A percentile compares a stretch with the other conserved stretches of the same genome.
These are phyloP conservation scores for Nakazawaea ishiwadae DNA, from an alignment of 805 yeast genomes.

Conservation along the genomic window DNA sequence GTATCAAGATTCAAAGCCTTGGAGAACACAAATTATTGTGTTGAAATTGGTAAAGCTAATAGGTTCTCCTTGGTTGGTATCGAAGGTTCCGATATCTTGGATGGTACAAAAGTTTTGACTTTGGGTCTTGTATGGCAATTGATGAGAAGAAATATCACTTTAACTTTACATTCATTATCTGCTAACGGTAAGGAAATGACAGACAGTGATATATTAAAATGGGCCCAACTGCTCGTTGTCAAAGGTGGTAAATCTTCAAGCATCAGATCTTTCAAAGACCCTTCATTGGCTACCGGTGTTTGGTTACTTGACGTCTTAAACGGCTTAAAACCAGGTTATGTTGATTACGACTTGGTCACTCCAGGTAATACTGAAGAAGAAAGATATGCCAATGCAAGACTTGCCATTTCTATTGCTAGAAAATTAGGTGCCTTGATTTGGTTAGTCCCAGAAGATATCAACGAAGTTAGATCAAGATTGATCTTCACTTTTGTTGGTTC, in stretches of 20 bases:
- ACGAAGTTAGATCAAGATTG: conserved; percentile 91
- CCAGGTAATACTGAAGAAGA: conserved; percentile 80
- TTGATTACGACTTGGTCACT: conserved; percentile 87
- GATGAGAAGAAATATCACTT: conserved; percentile 92
- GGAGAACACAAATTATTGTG: conserved; percentile 98
- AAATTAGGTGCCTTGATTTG: conserved; percentile 96
- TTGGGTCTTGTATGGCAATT: conserved; percentile 97
- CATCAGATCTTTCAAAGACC: conserved; percentile 83
- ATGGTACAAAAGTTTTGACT: conserved; percentile 84
- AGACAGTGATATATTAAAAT: conserved; percentile 81
- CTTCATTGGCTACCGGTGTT: conserved; percentile 68
- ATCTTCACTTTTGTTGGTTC: conserved; percentile 94
- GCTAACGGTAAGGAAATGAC: conserved; percentile 70
- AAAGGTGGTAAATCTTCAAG: conserved; percentile 78
- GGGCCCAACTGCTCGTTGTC: conserved; percentile 86
- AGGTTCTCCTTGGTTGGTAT: conserved; percentile 94
- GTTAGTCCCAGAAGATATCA: conserved; percentile 99
- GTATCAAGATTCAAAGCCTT: conserved; percentile 88
- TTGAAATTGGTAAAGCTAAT: conserved; percentile 89
- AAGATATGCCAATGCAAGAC: conserved; percentile 87
- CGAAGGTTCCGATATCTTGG: conserved; percentile 95
- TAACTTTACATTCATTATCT: conserved; percentile 71
- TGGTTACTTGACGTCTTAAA: conserved; percentile 86
- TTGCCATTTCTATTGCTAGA: conserved; percentile 97
- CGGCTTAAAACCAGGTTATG: conserved; percentile 96